phyloP scores from a whole-genome alignment of 106 monocot genomes.

The Dendrobium huoshanense region DNA sequence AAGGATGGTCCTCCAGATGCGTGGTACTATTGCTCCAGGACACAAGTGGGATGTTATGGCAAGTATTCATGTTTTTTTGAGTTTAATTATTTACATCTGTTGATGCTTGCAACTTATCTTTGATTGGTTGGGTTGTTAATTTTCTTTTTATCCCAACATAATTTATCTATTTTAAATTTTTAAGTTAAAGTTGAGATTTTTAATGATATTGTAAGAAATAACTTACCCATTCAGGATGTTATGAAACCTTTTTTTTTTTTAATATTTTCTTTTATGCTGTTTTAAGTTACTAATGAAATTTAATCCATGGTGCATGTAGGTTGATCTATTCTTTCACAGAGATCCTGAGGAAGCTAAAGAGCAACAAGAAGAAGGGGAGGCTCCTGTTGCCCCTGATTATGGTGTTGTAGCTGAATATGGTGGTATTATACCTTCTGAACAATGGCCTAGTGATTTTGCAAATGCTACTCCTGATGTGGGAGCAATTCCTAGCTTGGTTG shows the following conservation, averaged over 20 bases:
- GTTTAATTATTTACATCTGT: neutral
- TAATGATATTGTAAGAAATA: too few relatives aligned
- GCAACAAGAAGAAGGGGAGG: slow-evolving; percentile 57
- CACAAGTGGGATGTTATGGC: slow-evolving; percentile 73
- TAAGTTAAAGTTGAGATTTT: too few relatives aligned
- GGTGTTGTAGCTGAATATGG: slow-evolving; percentile 35
- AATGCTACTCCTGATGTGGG: slow-evolving; percentile 6
- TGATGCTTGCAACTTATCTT: neutral
- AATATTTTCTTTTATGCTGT: too few relatives aligned
- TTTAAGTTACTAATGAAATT: neutral
- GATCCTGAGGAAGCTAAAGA: slow-evolving; percentile 84
- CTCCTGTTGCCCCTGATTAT: slow-evolving; percentile 37
- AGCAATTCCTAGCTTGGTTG: slow-evolving; percentile 8
- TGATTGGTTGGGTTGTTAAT: neutral
- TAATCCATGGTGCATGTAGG: slow-evolving; percentile 25
- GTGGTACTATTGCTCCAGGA: slow-evolving; percentile 49
- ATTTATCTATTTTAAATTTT: too few relatives aligned
- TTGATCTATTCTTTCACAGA: slow-evolving; percentile 80
- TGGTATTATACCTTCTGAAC: slow-evolving; percentile 14
- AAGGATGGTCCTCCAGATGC: slow-evolving; percentile 67
- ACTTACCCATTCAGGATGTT: too few relatives aligned
- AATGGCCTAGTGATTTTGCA: slow-evolving; percentile 22
- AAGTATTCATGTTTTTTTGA: neutral
- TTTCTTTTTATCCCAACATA: neutral
- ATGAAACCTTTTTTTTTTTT: too few relatives aligned